A percentile compares a stretch with the other conserved stretches of the same genome.
Evolutionary conservation across 805 yeast genomes (phyloP).

Genomic region (Candida xyloterini): DNA sequence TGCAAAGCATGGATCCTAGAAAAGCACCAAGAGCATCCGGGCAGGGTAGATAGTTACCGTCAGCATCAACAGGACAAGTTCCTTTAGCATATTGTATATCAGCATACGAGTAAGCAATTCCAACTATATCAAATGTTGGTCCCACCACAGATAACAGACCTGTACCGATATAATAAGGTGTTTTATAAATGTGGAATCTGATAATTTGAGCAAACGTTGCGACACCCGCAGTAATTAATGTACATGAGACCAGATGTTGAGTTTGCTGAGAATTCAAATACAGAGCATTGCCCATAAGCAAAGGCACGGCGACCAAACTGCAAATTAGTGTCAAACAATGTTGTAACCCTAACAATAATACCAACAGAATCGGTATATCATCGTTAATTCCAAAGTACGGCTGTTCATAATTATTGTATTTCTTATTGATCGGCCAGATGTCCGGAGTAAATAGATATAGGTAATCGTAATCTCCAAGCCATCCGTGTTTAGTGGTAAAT

Average conservation of each 20-base stretch:
- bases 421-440: slow-evolving; percentile 52
- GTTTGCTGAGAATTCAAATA: slow-evolving; percentile 44
- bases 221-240: slow-evolving; percentile 60
- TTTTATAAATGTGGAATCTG: slow-evolving; percentile 62
- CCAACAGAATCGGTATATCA: slow-evolving; percentile 67
- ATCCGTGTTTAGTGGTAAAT: slow-evolving; percentile 45
- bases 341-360: slow-evolving; percentile 69
- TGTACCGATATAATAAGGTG: slow-evolving; percentile 71
- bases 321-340: slow-evolving; percentile 81
- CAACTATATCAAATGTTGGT: slow-evolving; percentile 74
- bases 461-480: slow-evolving; percentile 76
- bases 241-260: slow-evolving; percentile 62
- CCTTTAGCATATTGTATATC: slow-evolving; percentile 68
- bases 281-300: slow-evolving; percentile 58
- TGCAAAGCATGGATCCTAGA: slow-evolving; percentile 63
- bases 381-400: slow-evolving; percentile 74
- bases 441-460: slow-evolving; percentile 69
- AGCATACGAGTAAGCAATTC: slow-evolving; percentile 63
- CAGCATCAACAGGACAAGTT: slow-evolving; percentile 50
- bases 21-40: slow-evolving; percentile 78
- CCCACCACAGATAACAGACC: slow-evolving; percentile 82
- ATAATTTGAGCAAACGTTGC: slow-evolving; percentile 67
- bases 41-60: slow-evolving; percentile 65
- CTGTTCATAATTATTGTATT: slow-evolving; percentile 45
- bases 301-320: slow-evolving; percentile 76